phyloP scores from a whole-genome alignment of 139 green algal species.

The Tetraselmis striata region DNA sequence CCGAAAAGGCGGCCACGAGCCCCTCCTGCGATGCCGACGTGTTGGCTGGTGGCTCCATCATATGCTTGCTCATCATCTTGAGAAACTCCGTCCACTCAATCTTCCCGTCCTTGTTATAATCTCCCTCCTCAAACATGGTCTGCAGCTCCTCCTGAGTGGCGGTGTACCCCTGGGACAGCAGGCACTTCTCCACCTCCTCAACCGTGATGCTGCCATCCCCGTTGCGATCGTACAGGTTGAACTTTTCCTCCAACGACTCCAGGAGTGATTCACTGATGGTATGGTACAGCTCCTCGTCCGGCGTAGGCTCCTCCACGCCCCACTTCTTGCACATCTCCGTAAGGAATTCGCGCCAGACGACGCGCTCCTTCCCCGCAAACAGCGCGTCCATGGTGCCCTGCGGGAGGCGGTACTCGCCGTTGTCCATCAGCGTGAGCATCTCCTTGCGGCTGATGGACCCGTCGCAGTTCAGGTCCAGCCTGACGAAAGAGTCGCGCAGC shows the following conservation, averaged over 20 bases:
- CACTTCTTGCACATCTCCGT: neutral
- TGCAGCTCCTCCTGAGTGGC: neutral
- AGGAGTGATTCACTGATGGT: neutral
- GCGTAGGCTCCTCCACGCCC: neutral
- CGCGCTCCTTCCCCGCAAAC: neutral
- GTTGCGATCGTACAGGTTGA: neutral
- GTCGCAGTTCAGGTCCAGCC: neutral
- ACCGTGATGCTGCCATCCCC: neutral
- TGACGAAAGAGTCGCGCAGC: neutral
- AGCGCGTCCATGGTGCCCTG: neutral
- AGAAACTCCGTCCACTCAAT: neutral
- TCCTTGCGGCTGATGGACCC: neutral
- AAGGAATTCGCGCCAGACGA: neutral
- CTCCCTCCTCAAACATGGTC: neutral
- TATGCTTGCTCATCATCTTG: neutral
- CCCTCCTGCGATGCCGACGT: neutral
- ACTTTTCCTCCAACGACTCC: neutral
- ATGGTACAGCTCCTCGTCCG: neutral
- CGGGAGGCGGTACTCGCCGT: neutral
- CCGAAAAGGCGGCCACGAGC: neutral
- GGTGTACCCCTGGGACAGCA: neutral
- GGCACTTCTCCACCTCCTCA: neutral
- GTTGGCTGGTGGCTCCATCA: neutral
- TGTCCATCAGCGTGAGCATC: neutral
- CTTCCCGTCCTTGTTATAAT: neutral